These are phyloP conservation scores for Colletotrichum kahawae DNA, from an alignment of 2,329 filamentous ascomycete genomes.

Conservation along the genomic window DNA sequence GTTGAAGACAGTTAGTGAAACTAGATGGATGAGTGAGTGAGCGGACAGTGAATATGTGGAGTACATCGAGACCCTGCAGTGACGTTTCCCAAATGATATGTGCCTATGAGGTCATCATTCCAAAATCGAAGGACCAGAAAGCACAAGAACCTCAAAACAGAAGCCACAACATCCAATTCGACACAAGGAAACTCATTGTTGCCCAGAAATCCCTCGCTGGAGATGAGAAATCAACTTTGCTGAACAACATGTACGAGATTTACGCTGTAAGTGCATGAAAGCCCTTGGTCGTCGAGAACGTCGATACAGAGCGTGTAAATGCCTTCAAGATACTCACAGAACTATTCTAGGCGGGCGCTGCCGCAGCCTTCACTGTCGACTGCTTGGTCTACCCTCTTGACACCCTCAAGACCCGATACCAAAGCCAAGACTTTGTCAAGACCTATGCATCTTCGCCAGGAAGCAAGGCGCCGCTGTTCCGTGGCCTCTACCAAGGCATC, in stretches of 20 bases:
- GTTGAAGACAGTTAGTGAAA: background rate
- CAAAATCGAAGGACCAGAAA: background rate
- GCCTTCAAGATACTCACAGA: background rate
- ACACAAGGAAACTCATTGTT: background rate
- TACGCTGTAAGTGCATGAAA: constrained; percentile 11
- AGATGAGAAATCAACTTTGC: background rate
- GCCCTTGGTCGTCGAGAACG: background rate
- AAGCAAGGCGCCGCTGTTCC: constrained; percentile 61
- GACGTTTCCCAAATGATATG: background rate
- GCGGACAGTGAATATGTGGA: background rate
- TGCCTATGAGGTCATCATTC: constrained; percentile 1
- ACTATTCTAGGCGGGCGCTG: constrained; percentile 73
- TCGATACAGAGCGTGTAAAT: background rate
- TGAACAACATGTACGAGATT: constrained; percentile 21
- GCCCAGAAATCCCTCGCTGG: background rate
- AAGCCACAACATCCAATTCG: background rate
- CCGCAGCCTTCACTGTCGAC: constrained; percentile 86
- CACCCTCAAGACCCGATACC: constrained; percentile 86
- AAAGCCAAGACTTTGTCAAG: constrained; percentile 76
- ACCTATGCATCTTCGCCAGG: constrained; percentile 66
- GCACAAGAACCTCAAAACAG: too few species aligned
- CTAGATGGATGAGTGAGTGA: background rate
- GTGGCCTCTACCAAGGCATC: constrained; percentile 85
- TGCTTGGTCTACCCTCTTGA: constrained; percentile 87
- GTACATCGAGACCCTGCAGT: background rate